A percentile compares a stretch with the other conserved stretches of the same genome.
Evolutionary conservation across 169 alveolate genomes (phyloP).

Genomic region (Babesia gibsoni): DNA sequence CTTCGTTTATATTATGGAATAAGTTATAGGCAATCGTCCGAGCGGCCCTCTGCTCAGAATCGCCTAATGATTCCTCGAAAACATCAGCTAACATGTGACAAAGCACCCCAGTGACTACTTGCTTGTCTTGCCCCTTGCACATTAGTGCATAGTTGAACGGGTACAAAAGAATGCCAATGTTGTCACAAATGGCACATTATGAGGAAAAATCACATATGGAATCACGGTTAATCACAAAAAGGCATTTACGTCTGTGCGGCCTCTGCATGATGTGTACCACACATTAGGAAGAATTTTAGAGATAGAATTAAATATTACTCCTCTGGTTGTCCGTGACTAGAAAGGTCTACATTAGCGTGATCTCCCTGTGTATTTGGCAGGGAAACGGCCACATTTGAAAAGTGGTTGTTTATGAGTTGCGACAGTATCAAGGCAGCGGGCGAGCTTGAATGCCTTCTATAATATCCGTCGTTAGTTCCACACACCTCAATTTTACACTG

Average conservation of each 20-base stretch:
- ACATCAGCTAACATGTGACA: not conserved
- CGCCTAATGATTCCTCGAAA: no score
- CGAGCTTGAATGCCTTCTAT: slow-evolving; percentile 54
- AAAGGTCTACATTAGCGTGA: slow-evolving; percentile 9
- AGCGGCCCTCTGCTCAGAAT: no score
- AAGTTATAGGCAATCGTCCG: no score
- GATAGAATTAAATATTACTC: slow-evolving; percentile 17
- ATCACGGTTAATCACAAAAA: no score
- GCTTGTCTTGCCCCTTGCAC: slow-evolving; percentile 11
- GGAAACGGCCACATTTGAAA: not conserved
- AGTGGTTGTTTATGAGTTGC: slow-evolving; percentile 59
- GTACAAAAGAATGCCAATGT: not conserved
- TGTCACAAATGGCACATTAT: not conserved
- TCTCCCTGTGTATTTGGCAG: not conserved
- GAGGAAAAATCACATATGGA: no score
- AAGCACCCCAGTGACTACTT: not conserved
- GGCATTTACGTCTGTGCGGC: no score
- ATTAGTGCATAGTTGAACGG: slow-evolving; percentile 6
- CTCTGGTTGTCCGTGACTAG: slow-evolving; percentile 18
- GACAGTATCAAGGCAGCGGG: slow-evolving; percentile 62
- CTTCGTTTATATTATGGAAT: no score
- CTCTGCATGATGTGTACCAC: no score
- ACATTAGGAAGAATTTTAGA: no score
- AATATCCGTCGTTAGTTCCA: slow-evolving; percentile 46
- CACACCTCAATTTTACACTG: slow-evolving; percentile 85